Base-by-base conservation (phyloP, 164 flowering plant species). In the Hamamelis virginiana region DNA sequence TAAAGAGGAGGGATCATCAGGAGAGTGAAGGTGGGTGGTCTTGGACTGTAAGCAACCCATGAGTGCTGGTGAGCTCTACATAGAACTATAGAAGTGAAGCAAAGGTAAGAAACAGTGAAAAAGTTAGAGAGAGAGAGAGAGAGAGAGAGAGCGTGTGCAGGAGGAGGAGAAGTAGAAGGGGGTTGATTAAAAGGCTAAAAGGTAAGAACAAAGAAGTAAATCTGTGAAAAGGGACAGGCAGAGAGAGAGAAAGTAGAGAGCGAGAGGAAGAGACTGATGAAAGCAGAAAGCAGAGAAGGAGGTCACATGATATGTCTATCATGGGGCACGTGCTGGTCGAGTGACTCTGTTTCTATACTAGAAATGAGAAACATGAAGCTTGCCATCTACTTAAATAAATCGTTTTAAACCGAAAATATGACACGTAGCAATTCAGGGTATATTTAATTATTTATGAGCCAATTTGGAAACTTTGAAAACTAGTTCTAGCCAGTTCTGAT, bases 21-120 rank as follows among this genome's bases (percentile, higher is more conserved):
- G 93, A 28, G 91, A 85, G 59, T 79, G 90, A 25, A 84, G 81
- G 69, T 87, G 85, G 59, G 84, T 76, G 62, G 93, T 87, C 73
- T 86, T 89, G 80, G 96, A 90, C 78, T 82, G 91, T 3, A 87
- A 80, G 76, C 96, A 90, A 68, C 96, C 96, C 96, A 90, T 89
- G 47, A 65, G 56, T 55, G 22, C 11, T 21, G 11, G 9, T 25
- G 63, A 33, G 3, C 43, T 43, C 64, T 43, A 61, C 64, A 61
- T 61, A 38, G 41, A 33, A 33, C 4, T 6, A 61, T 61, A 38
- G 41, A 33, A 33, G 41, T 6, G 41, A 33, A 33, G 41, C 41
- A 33, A 18, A 60, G 45, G 22, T n/a, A n/a, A 18, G 27, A 27
- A 46, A 13, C 9, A 50, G 53, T 50, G 53, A 5, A 14, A 50